These are phyloP conservation scores for Pseudoturritis turrita DNA, from an alignment of 345 rosid genomes.

Conservation along the genomic window DNA sequence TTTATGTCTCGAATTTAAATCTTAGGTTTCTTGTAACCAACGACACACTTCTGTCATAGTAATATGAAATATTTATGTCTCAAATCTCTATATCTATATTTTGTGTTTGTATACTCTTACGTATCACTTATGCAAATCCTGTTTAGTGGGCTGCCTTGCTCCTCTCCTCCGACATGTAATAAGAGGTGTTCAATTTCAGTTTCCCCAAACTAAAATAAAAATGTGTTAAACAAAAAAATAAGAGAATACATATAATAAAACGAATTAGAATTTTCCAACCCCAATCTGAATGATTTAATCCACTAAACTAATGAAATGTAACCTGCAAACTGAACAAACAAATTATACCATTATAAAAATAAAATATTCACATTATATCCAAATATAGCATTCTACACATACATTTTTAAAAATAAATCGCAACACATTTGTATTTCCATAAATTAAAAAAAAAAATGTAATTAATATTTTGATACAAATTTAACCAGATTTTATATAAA, in stretches of 20 bases:
- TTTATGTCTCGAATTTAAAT: conserved; percentile 12
- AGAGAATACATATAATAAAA: too few relatives aligned
- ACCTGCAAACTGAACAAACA: background rate
- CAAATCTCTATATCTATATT: background rate
- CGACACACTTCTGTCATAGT: conserved; percentile 12
- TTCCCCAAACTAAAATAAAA: background rate
- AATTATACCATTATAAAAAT: too few relatives aligned
- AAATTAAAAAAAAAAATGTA: too few relatives aligned
- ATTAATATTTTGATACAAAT: background rate
- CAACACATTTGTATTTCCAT: too few relatives aligned
- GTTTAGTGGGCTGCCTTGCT: background rate
- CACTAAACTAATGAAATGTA: background rate
- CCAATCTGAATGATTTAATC: background rate
- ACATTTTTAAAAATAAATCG: too few relatives aligned
- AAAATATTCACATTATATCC: too few relatives aligned
- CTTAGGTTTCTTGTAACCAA: conserved; percentile 29
- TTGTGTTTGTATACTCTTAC: background rate
- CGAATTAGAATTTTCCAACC: background rate
- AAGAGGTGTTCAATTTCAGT: background rate
- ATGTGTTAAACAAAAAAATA: too few relatives aligned
- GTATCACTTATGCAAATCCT: background rate
- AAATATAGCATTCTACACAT: too few relatives aligned
- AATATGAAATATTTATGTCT: background rate
- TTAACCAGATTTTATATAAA: background rate
- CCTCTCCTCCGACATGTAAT: background rate